Percentiles rank a stretch among this genome's conserved stretches.
phyloP scores from a whole-genome alignment of 192 early-diverging fungal genomes.

The Mortierella antarctica region DNA sequence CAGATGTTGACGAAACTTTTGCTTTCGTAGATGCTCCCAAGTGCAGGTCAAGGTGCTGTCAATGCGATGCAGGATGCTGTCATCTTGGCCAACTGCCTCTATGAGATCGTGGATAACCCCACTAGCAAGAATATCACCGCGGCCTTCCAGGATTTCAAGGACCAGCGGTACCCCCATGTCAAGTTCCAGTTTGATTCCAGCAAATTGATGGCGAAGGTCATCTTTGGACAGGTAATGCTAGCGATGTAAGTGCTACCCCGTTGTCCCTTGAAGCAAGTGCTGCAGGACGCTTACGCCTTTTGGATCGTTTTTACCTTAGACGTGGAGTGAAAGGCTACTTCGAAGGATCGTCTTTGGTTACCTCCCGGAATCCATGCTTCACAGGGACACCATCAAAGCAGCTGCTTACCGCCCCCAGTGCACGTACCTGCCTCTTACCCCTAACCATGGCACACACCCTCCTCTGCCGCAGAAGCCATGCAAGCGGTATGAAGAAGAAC shows the following conservation, averaged over 20 bases:
- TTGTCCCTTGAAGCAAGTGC: neutral
- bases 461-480: conserved; percentile 13
- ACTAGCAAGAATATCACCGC: conserved; percentile 1
- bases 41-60: conserved; percentile 23
- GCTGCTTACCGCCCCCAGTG: conserved; percentile 5
- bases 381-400: conserved; percentile 3
- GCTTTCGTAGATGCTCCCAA: conserved; percentile 10
- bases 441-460: conserved; percentile 2
- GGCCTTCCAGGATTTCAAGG: conserved; percentile 16
- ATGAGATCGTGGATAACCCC: conserved; percentile 7
- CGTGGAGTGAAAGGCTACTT: too few species aligned
- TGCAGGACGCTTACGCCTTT: neutral
- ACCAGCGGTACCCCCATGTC: conserved; percentile 15
- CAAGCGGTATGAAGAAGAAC: conserved; percentile 13
- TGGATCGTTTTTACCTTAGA: neutral
- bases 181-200: conserved; percentile 16
- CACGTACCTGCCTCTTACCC: neutral
- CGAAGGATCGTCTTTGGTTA: conserved; percentile 10
- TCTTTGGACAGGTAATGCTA: conserved; percentile 15
- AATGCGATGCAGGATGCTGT: conserved; percentile 27
- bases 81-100: conserved; percentile 16
- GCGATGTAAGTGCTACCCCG: neutral
- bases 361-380: conserved; percentile 2
- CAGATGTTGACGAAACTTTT: neutral
- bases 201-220: conserved; percentile 8